A percentile compares a stretch with the other conserved stretches of the same genome.
phyloP scores from a whole-genome alignment of 106 monocot genomes.

The Phalaenopsis equestris region DNA sequence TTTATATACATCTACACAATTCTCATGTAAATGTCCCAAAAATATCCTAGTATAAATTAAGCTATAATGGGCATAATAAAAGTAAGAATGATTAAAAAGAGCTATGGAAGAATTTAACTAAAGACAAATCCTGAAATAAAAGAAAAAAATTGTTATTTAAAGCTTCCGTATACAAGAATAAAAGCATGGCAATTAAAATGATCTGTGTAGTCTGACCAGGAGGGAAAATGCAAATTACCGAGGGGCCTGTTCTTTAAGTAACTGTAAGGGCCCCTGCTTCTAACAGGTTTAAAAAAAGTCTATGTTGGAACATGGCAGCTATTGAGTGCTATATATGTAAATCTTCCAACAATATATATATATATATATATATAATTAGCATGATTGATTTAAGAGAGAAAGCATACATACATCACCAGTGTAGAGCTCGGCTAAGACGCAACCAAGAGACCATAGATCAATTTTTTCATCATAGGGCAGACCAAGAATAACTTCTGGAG shows the following conservation, averaged over 20 bases:
- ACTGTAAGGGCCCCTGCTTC: too few species aligned
- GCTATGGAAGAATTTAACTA: not conserved
- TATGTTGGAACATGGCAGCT: too few species aligned
- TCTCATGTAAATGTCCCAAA: not conserved
- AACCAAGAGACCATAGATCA: constrained; percentile 96
- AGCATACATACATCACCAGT: constrained; percentile 70
- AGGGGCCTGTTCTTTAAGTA: not conserved
- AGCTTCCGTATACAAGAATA: too few species aligned
- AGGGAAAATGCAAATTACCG: not conserved
- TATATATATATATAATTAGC: not conserved
- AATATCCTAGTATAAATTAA: not conserved
- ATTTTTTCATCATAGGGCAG: constrained; percentile 78
- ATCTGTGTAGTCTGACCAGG: not conserved
- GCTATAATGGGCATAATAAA: not conserved
- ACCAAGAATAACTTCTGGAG: constrained; percentile 93
- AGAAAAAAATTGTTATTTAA: too few species aligned
- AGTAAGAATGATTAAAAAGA: not conserved
- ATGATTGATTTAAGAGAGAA: not conserved
- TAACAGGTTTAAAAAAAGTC: too few species aligned
- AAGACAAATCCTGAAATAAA: not conserved
- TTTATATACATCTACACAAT: too few species aligned
- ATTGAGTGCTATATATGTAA: not conserved
- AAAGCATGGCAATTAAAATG: too few species aligned
- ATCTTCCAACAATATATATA: too few species aligned
- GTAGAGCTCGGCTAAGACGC: constrained; percentile 87